A percentile compares a stretch with the other conserved stretches of the same genome.
phyloP scores from a whole-genome alignment of 495 filamentous ascomycete genomes.

The Cenococcum geophilum region DNA sequence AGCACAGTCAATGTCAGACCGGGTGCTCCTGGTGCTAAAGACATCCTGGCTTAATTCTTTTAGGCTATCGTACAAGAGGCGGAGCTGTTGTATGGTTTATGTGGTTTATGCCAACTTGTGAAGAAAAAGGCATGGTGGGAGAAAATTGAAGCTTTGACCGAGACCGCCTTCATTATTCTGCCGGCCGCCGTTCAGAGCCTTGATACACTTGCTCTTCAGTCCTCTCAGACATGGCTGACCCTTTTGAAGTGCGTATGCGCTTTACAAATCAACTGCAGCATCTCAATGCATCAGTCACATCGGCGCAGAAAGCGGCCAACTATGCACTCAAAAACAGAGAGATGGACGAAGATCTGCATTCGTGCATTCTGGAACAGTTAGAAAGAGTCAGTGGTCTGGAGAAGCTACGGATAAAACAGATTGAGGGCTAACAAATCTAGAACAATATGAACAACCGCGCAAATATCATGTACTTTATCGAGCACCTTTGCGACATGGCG shows the following conservation, averaged over 20 bases:
- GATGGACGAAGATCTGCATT: slow-evolving; percentile 93
- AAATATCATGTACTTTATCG: slow-evolving; percentile 99
- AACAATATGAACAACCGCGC: slow-evolving; percentile 94
- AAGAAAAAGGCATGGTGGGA: background rate
- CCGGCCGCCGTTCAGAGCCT: background rate
- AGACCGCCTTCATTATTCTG: background rate
- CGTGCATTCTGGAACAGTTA: slow-evolving; percentile 91
- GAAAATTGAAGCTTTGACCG: background rate
- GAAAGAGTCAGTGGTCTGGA: slow-evolving; percentile 57
- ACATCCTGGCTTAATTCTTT: slow-evolving; percentile 9
- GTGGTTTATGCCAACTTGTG: background rate
- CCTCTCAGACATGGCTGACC: slow-evolving; percentile 66
- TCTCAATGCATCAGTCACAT: slow-evolving; percentile 81
- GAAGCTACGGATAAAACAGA: background rate
- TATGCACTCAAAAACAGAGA: slow-evolving; percentile 91
- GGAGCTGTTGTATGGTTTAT: background rate
- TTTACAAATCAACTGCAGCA: slow-evolving; percentile 84
- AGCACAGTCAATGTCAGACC: slow-evolving; percentile 61
- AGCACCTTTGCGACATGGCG: slow-evolving; percentile 85
- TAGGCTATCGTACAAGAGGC: too few relatives aligned
- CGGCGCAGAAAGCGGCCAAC: slow-evolving; percentile 84
- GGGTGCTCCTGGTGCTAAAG: slow-evolving; percentile 8
- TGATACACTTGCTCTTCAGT: background rate
- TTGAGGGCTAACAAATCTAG: slow-evolving; percentile 36
- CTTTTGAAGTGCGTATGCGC: slow-evolving; percentile 96